A percentile compares a stretch with the other conserved stretches of the same genome.
These are phyloP conservation scores for Trichoderma simmonsii DNA, from an alignment of 2,329 filamentous ascomycete genomes.

Conservation along the genomic window DNA sequence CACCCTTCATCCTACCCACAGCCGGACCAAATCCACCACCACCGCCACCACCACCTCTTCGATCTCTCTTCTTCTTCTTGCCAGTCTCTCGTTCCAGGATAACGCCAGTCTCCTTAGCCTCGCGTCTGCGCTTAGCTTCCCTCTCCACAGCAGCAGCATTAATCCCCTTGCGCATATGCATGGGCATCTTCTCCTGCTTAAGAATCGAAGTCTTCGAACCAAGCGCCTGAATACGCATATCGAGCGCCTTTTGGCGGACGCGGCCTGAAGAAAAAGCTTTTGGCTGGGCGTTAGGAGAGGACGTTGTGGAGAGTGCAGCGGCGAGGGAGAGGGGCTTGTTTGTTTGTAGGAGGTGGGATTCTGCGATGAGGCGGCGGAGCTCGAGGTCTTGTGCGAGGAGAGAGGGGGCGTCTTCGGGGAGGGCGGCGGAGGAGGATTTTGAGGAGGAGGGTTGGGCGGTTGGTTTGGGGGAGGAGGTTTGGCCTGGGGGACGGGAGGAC, in stretches of 20 bases:
- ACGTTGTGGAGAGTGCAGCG: slow-evolving; percentile 39
- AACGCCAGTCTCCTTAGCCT: slow-evolving; percentile 87
- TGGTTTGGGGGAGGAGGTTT: slow-evolving; percentile 26
- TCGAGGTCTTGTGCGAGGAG: slow-evolving; percentile 90
- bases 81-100: slow-evolving; percentile 65
- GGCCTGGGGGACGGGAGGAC: slow-evolving; percentile 51
- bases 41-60: slow-evolving; percentile 43
- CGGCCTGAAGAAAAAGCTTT: slow-evolving; percentile 58
- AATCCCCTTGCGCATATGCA: slow-evolving; percentile 84
- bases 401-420: slow-evolving; percentile 57
- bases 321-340: slow-evolving; percentile 47
- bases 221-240: slow-evolving; percentile 77
- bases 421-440: slow-evolving; percentile 32
- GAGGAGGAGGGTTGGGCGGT: slow-evolving; percentile 23
- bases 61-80: slow-evolving; percentile 42
- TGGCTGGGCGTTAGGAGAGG: slow-evolving; percentile 32
- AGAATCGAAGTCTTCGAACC: slow-evolving; percentile 75
- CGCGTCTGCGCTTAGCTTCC: slow-evolving; percentile 68
- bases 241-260: slow-evolving; percentile 75
- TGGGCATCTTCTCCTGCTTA: slow-evolving; percentile 82
- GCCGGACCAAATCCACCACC: slow-evolving; percentile 67
- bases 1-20: slow-evolving; percentile 76
- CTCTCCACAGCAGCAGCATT: slow-evolving; percentile 59
- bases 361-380: slow-evolving; percentile 82
- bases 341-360: slow-evolving; percentile 75